Conservation (phyloP, 1,284 basidiomycete genomes). For the Kalmanozyma brasiliensis region DNA sequence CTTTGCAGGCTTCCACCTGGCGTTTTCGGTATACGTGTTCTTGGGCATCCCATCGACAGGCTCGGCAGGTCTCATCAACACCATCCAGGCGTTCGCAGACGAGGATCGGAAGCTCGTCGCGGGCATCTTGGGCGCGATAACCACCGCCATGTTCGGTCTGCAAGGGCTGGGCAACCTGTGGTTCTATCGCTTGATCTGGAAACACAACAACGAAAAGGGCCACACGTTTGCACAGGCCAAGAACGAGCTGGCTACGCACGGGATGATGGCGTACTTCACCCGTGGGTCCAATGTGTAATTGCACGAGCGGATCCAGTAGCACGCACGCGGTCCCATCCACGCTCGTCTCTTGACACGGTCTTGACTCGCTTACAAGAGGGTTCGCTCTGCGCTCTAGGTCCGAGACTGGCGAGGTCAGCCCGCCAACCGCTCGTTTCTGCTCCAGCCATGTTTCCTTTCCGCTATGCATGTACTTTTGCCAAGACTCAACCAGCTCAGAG, state of each 20-base stretch:
- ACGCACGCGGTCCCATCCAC: neutral
- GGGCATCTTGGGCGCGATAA: slow-evolving; percentile 76
- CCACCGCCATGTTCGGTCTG: slow-evolving; percentile 85
- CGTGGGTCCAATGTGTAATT: slow-evolving; percentile 33
- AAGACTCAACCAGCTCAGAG: too few relatives aligned
- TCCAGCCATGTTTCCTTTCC: too few relatives aligned
- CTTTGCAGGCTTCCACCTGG: slow-evolving; percentile 87
- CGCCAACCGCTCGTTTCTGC: too few relatives aligned
- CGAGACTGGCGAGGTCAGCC: too few relatives aligned
- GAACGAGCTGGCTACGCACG: slow-evolving; percentile 82
- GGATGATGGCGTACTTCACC: slow-evolving; percentile 83
- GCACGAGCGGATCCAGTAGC: neutral
- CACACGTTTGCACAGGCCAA: slow-evolving; percentile 75
- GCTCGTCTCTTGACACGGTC: too few relatives aligned
- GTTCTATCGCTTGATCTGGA: slow-evolving; percentile 84
- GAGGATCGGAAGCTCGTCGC: slow-evolving; percentile 39
- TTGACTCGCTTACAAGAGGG: too few relatives aligned
- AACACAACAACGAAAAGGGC: slow-evolving; percentile 77
- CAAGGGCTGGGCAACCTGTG: slow-evolving; percentile 85
- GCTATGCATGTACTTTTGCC: too few relatives aligned
- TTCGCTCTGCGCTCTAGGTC: too few relatives aligned
- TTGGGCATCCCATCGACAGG: slow-evolving; percentile 77
- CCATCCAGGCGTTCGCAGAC: slow-evolving; percentile 73
- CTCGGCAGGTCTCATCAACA: slow-evolving; percentile 93
- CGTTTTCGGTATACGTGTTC: slow-evolving; percentile 76